Evolutionary conservation across 192 early-diverging fungal species (phyloP).

Genomic region (Polychytrium aggregatum): DNA sequence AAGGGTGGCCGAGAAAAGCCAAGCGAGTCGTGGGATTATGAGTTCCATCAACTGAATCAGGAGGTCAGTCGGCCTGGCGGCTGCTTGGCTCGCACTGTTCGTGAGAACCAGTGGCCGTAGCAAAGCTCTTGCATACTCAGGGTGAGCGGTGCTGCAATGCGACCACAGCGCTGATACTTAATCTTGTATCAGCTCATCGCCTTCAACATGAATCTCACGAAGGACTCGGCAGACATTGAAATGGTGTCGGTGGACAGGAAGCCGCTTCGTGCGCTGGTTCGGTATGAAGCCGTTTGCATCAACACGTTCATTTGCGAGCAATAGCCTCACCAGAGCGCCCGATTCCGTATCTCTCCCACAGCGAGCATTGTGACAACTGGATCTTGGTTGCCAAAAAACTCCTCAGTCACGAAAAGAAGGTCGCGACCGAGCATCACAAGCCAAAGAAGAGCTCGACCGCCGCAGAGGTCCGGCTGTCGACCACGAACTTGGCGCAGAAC

Average conservation of each 20-base stretch:
- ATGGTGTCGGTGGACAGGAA: conserved; percentile 37
- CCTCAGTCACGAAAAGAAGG: conserved; percentile 18
- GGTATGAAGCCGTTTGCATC: conserved; percentile 12
- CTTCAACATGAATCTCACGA: conserved; percentile 34
- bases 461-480: too few relatives aligned
- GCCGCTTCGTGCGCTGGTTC: conserved; percentile 25
- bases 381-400: conserved; percentile 26
- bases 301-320: background rate
- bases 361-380: conserved; percentile 28
- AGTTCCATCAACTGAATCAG: conserved; percentile 27
- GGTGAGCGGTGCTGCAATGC: too few relatives aligned
- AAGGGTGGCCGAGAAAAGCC: conserved; percentile 24
- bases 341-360: conserved; percentile 2
- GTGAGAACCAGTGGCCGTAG: too few relatives aligned
- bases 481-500: too few relatives aligned
- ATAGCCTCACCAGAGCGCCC: background rate
- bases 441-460: too few relatives aligned
- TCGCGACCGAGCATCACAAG: too few relatives aligned
- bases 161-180: background rate
- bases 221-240: conserved; percentile 32
- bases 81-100: too few relatives aligned
- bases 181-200: conserved; percentile 16
- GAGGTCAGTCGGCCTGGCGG: too few relatives aligned
- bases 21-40: conserved; percentile 32
- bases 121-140: too few relatives aligned